A percentile compares a stretch with the other conserved stretches of the same genome.
Conservation (phyloP, 2,329 filamentous ascomycete species). For the Sporothrix curviconia region DNA sequence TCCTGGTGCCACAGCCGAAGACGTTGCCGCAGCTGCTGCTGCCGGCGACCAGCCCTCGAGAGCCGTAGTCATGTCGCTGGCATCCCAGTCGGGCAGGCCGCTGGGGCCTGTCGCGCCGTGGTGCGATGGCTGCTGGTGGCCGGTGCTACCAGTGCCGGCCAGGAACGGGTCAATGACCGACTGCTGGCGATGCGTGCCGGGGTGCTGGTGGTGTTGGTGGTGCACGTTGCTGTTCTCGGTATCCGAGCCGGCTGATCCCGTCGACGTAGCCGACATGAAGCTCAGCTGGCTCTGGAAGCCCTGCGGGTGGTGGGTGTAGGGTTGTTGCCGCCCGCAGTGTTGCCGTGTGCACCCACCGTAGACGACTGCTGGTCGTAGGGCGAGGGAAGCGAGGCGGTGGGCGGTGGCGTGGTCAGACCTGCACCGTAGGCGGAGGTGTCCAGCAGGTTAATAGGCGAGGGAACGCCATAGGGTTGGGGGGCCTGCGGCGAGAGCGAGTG, state of each 20-base stretch:
- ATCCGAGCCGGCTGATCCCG: conserved; percentile 20
- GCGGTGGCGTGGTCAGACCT: conserved; percentile 52
- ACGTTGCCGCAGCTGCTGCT: conserved; percentile 6
- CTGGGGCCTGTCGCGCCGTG: not conserved
- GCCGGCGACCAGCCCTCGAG: conserved; percentile 15
- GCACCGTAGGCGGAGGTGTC: conserved; percentile 40
- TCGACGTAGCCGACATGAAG: conserved; percentile 31
- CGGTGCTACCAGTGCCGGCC: conserved; percentile 12
- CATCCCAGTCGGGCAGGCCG: conserved; percentile 20
- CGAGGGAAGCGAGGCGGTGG: conserved; percentile 44
- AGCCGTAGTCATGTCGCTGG: conserved; percentile 21
- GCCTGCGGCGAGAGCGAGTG: conserved; percentile 13
- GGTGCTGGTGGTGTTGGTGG: not conserved
- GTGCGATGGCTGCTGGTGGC: not conserved
- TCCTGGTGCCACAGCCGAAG: conserved; percentile 6
- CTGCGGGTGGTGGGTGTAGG: conserved; percentile 17
- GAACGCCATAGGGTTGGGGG: conserved; percentile 14
- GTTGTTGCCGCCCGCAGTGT: not conserved
- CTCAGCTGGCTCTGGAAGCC: conserved; percentile 29
- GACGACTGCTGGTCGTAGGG: conserved; percentile 29
- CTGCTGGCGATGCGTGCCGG: conserved; percentile 15
- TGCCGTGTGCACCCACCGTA: not conserved
- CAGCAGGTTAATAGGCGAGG: conserved; percentile 32
- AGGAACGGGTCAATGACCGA: conserved; percentile 25
- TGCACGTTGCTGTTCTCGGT: conserved; percentile 19